These are phyloP conservation scores for Omphalotus olearius DNA, from an alignment of 1,284 basidiomycete genomes.

Conservation along the genomic window DNA sequence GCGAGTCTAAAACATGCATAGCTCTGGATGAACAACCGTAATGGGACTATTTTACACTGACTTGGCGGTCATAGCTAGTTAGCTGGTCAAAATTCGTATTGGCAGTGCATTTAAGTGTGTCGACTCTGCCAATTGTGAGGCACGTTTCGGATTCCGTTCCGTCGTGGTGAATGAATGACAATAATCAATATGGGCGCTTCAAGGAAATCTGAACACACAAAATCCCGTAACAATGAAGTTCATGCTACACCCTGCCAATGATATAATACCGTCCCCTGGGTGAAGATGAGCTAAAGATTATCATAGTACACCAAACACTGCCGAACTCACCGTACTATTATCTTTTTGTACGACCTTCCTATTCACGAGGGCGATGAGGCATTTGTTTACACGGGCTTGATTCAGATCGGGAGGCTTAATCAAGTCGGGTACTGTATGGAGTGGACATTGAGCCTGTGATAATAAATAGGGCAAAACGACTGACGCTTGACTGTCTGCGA, in stretches of 20 bases:
- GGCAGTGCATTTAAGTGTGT: no score
- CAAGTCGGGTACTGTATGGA: slow-evolving; percentile 66
- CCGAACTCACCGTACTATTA: slow-evolving; percentile 50
- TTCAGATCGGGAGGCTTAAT: slow-evolving; percentile 79
- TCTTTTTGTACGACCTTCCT: slow-evolving; percentile 84
- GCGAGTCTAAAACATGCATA: no score
- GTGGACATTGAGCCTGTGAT: neutral
- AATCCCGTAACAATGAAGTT: neutral
- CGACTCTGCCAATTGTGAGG: no score
- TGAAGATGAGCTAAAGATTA: neutral
- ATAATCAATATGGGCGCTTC: no score
- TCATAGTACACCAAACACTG: neutral
- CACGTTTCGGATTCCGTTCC: no score
- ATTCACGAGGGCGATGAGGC: slow-evolving; percentile 85
- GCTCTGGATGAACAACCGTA: no score
- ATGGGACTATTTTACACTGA: no score
- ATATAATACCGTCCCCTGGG: slow-evolving; percentile 45
- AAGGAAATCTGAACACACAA: no score
- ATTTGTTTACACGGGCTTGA: slow-evolving; percentile 90
- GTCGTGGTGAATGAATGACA: no score
- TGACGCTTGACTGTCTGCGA: slow-evolving; percentile 53
- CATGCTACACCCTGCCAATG: slow-evolving; percentile 36
- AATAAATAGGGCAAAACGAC: neutral
- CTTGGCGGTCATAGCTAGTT: no score
- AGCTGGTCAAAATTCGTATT: no score